Percentiles rank a stretch among this genome's conserved stretches.
Conservation (phyloP, 2,329 filamentous ascomycete genomes). For the Zymoseptoria crescenta region DNA sequence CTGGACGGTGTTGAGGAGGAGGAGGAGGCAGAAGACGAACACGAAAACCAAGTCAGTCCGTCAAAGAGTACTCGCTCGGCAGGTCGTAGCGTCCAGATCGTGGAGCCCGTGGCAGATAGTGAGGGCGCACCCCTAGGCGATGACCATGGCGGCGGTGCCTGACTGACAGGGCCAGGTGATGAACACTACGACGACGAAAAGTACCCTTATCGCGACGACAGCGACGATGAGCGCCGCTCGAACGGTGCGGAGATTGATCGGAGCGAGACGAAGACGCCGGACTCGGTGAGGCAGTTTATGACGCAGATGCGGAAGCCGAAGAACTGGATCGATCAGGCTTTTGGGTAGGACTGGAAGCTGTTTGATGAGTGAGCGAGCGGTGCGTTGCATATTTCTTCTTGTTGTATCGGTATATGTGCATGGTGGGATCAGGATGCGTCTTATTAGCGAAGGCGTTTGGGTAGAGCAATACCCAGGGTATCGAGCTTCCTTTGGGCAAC, state of each 20-base stretch:
- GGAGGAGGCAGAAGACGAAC: slow-evolving; percentile 1
- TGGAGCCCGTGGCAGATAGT: slow-evolving; percentile 10
- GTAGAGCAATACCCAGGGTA: slow-evolving; percentile 4
- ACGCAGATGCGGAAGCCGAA: slow-evolving; percentile 15
- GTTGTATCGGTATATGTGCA: background rate
- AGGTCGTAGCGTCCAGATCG: slow-evolving; percentile 16
- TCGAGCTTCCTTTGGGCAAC: slow-evolving; percentile 4
- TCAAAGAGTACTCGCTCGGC: background rate
- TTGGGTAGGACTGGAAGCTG: slow-evolving; percentile 11
- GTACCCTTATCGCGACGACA: background rate
- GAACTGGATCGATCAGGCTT: slow-evolving; percentile 17
- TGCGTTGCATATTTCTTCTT: background rate
- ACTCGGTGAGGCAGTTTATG: slow-evolving; percentile 14
- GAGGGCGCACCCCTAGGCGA: background rate
- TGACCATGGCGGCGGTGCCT: background rate
- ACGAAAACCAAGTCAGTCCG: background rate
- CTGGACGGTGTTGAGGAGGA: slow-evolving; percentile 14
- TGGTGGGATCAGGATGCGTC: background rate
- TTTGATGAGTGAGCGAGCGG: background rate
- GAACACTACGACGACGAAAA: background rate
- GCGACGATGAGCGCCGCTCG: background rate
- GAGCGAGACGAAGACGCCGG: slow-evolving; percentile 16
- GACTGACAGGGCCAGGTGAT: background rate
- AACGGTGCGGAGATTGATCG: slow-evolving; percentile 6
- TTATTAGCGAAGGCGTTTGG: slow-evolving; percentile 11